Base-by-base conservation (phyloP, 1,284 basidiomycete species). In the Prillingera fragicola region DNA sequence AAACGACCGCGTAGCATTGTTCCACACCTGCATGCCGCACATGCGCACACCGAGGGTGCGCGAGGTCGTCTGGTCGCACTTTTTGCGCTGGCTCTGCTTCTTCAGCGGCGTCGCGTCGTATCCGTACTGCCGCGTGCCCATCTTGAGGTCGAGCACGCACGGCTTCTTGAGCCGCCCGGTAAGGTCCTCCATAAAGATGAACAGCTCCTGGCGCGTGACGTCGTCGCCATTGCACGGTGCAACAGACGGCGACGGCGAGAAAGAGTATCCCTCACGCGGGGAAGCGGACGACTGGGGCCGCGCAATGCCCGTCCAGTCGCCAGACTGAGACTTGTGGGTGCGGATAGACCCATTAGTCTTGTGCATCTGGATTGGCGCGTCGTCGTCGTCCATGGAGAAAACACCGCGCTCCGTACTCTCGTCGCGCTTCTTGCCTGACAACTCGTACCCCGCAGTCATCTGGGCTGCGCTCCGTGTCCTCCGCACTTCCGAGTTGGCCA, bases 11-110 rank as follows among this genome's bases (percentile, higher is more conserved):
- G 83, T 82, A 48, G 75, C 75, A 55, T 82, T 79, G 71, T 94
- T 87, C 88, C 88, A 96, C 18, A 95, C 88, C 82, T 98, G 95
- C 91, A 97, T 97, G 8, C 94, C 95, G 69, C 94, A 99, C 51
- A 98, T 84, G 52, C 94, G 80, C 21, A 94, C 87, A 2, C 95
- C 94, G 33, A 96, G 75, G 13, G 83, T 80, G 55, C 88, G 78
- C 63, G 89, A 94, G 13, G 94, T 98, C 39, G 95, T 97, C 50
- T 85, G 78, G 69, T 96, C 90, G 67, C 94, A 97, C 73, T 99
- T 99, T 73, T 94, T 95, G 38, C 94, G 82, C 74, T 99, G 95
- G 63, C 89, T 95, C 73, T 84, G 86, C 78, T 95, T 96, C 77
- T 99, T 99, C 44, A 82, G 78, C 0, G 83, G 75, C 4, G 86